These are phyloP conservation scores for Centaurea solstitialis DNA, from an alignment of 129 eudicot genomes.

Conservation along the genomic window DNA sequence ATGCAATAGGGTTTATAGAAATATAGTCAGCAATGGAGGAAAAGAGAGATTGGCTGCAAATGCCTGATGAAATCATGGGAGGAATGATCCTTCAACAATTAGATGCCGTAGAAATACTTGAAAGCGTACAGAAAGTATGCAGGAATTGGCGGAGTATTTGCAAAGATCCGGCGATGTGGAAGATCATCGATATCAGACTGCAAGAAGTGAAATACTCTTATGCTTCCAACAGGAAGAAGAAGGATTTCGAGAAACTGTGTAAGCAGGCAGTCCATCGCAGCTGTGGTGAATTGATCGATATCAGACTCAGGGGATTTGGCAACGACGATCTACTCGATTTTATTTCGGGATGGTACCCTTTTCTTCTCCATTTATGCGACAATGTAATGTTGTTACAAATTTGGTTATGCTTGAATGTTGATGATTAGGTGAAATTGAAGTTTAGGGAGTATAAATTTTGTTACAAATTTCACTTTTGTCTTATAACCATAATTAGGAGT, in stretches of 20 bases:
- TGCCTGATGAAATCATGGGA: too few species aligned
- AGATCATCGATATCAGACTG: conserved; percentile 16
- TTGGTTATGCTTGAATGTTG: not conserved
- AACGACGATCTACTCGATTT: conserved; percentile 33
- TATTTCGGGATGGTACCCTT: conserved; percentile 37
- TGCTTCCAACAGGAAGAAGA: not conserved
- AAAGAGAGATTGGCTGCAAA: too few species aligned
- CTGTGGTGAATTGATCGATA: conserved; percentile 38
- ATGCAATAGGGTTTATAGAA: too few species aligned
- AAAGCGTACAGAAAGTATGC: too few species aligned
- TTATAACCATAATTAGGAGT: too few species aligned
- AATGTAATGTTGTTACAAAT: too few species aligned
- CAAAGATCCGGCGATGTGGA: conserved; percentile 41
- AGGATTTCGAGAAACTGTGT: conserved; percentile 26
- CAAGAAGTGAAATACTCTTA: conserved; percentile 6
- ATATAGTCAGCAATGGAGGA: too few species aligned
- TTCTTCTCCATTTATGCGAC: too few species aligned
- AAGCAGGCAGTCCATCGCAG: conserved; percentile 52
- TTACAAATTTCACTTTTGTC: not conserved
- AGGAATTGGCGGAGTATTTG: conserved; percentile 32
- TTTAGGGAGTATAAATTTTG: not conserved
- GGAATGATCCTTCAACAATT: too few species aligned
- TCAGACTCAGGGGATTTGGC: conserved; percentile 4
- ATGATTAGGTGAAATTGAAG: not conserved
- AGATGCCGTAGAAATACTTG: too few species aligned